phyloP scores from a whole-genome alignment of 2,329 filamentous ascomycete genomes.

The Dactylellina cionopaga region DNA sequence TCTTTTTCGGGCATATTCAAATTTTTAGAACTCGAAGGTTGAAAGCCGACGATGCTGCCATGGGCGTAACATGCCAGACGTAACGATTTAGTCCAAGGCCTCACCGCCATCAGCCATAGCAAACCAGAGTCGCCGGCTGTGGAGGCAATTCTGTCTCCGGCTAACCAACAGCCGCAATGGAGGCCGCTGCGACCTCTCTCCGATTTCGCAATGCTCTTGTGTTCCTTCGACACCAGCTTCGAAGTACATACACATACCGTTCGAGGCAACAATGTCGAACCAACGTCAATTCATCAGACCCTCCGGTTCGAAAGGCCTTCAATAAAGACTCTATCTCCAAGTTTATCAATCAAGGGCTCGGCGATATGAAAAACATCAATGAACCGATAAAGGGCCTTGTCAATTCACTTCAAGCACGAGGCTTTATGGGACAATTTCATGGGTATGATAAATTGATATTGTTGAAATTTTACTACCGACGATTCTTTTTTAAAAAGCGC shows the following conservation, averaged over 20 bases:
- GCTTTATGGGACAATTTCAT: constrained; percentile 44
- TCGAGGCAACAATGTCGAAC: constrained; percentile 33
- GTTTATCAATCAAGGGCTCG: constrained; percentile 41
- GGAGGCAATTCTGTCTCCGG: not conserved
- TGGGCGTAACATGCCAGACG: not conserved
- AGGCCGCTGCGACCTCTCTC: constrained; percentile 18
- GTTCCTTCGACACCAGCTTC: constrained; percentile 49
- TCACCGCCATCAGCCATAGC: not conserved
- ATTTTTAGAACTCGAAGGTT: not conserved
- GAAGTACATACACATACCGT: constrained; percentile 20
- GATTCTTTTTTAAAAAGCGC: not conserved
- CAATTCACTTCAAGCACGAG: constrained; percentile 7
- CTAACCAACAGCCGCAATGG: constrained; percentile 16
- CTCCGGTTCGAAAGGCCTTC: constrained; percentile 34
- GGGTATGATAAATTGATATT: constrained; percentile 9
- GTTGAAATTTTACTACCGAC: not conserved
- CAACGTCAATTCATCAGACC: constrained; percentile 27
- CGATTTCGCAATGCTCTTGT: constrained; percentile 48
- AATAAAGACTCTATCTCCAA: constrained; percentile 23
- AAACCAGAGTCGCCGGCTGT: not conserved
- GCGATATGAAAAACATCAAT: constrained; percentile 39
- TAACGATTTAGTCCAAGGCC: not conserved
- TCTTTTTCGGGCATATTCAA: constrained; percentile 14
- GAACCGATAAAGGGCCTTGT: constrained; percentile 18
- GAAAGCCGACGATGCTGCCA: not conserved